Evolutionary conservation across 2,329 filamentous ascomycete genomes (phyloP).

Genomic region (Aspergillus ochraceus): DNA sequence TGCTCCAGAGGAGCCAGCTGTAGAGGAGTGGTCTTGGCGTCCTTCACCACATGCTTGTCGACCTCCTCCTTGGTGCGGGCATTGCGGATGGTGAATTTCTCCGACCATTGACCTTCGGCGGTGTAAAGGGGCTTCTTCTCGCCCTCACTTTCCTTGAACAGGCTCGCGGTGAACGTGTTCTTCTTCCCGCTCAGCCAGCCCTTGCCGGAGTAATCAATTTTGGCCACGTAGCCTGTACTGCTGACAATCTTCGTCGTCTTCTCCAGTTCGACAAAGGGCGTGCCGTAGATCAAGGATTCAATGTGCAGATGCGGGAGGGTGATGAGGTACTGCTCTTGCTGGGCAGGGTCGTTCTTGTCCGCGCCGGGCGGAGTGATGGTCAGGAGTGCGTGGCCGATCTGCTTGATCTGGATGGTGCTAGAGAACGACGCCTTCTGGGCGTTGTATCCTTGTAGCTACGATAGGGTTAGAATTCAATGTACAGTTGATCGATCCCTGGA

Average conservation of each 20-base stretch:
- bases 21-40: conserved; percentile 64
- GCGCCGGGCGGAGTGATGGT: conserved; percentile 62
- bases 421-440: conserved; percentile 95
- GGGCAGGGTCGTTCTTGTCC: conserved; percentile 41
- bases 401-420: conserved; percentile 90
- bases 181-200: conserved; percentile 96
- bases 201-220: conserved; percentile 90
- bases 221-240: conserved; percentile 80
- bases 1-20: conserved; percentile 69
- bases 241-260: conserved; percentile 81
- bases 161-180: conserved; percentile 76
- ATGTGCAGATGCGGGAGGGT: conserved; percentile 90
- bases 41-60: conserved; percentile 62
- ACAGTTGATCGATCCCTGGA: background rate
- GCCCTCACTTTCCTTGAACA: conserved; percentile 70
- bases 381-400: conserved; percentile 84
- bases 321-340: conserved; percentile 76
- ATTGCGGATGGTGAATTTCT: conserved; percentile 74
- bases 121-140: conserved; percentile 70
- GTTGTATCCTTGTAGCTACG: conserved; percentile 74
- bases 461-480: background rate
- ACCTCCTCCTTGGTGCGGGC: conserved; percentile 55
- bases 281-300: conserved; percentile 74
- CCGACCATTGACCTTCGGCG: conserved; percentile 88
- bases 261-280: conserved; percentile 87